These are phyloP conservation scores for Lodderomyces elongisporus DNA, from an alignment of 1,139 yeast genomes.

Conservation along the genomic window DNA sequence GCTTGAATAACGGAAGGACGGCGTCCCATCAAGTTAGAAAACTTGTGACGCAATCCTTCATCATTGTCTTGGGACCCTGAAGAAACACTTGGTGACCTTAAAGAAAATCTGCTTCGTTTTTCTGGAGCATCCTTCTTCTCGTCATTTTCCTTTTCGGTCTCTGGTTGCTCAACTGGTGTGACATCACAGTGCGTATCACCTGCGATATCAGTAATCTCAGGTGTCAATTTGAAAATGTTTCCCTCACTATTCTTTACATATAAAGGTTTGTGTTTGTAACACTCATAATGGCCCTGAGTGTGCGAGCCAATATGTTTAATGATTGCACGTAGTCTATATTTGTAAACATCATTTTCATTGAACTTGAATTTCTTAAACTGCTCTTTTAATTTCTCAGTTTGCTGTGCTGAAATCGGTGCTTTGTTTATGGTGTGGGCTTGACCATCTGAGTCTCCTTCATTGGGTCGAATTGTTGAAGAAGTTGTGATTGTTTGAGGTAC, in stretches of 20 bases:
- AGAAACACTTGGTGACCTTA: conserved; percentile 8
- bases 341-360: conserved; percentile 41
- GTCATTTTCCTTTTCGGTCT: background rate
- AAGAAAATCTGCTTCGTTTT: conserved; percentile 5
- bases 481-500: conserved; percentile 11
- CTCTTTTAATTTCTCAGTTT: conserved; percentile 32
- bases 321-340: conserved; percentile 63
- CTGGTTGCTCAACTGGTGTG: conserved; percentile 2
- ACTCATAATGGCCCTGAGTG: conserved; percentile 84
- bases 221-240: conserved; percentile 43
- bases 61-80: conserved; percentile 7
- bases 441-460: background rate
- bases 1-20: conserved; percentile 41
- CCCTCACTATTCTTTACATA: conserved; percentile 50
- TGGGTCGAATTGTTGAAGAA: conserved; percentile 10
- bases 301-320: conserved; percentile 88
- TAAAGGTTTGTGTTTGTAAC: conserved; percentile 66
- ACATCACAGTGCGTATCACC: conserved; percentile 13
- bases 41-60: conserved; percentile 30
- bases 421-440: conserved; percentile 18
- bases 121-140: background rate
- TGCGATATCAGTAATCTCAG: conserved; percentile 31
- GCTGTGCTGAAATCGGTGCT: conserved; percentile 38
- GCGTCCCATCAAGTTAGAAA: conserved; percentile 42
- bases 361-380: conserved; percentile 40